Conservation (phyloP, 2,329 filamentous ascomycete species). For the Trichoderma sp. region DNA sequence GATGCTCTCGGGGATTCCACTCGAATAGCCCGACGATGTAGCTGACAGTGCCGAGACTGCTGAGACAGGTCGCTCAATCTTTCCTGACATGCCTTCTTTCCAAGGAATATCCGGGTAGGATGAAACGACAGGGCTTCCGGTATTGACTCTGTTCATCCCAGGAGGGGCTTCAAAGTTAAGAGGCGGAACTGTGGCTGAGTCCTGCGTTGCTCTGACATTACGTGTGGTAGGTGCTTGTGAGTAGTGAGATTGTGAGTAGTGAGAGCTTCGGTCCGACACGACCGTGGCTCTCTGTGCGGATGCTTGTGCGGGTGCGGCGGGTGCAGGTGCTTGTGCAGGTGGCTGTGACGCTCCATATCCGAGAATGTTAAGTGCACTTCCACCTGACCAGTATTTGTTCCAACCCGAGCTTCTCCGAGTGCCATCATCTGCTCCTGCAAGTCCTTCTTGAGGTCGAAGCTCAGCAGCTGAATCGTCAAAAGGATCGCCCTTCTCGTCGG, state of each 20-base stretch:
- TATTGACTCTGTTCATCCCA: constrained; percentile 67
- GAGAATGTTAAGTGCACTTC: constrained; percentile 68
- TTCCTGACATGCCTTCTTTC: constrained; percentile 62
- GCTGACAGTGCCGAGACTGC: constrained; percentile 37
- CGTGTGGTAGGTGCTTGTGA: constrained; percentile 42
- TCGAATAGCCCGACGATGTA: constrained; percentile 60
- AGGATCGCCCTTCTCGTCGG: constrained; percentile 49
- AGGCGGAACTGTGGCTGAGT: constrained; percentile 72
- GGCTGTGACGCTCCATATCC: constrained; percentile 56
- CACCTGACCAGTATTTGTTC: constrained; percentile 78
- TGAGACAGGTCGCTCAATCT: constrained; percentile 62
- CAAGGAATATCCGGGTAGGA: constrained; percentile 58
- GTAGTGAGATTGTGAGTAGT: constrained; percentile 62
- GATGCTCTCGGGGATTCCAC: constrained; percentile 67
- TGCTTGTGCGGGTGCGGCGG: not conserved
- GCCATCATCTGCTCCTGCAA: constrained; percentile 45
- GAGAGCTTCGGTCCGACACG: constrained; percentile 60
- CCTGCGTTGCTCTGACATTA: constrained; percentile 58
- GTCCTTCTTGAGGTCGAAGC: constrained; percentile 44
- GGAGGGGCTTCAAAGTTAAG: constrained; percentile 66
- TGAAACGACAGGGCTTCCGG: constrained; percentile 70
- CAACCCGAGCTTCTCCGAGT: constrained; percentile 70
- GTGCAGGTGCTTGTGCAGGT: not conserved
- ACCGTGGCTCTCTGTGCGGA: constrained; percentile 53
- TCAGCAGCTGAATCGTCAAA: constrained; percentile 42